Evolutionary conservation across 345 rosid genomes (phyloP), one percentile per base, ranked within the genome.

Genomic region (Hirschfeldia incana): DNA sequence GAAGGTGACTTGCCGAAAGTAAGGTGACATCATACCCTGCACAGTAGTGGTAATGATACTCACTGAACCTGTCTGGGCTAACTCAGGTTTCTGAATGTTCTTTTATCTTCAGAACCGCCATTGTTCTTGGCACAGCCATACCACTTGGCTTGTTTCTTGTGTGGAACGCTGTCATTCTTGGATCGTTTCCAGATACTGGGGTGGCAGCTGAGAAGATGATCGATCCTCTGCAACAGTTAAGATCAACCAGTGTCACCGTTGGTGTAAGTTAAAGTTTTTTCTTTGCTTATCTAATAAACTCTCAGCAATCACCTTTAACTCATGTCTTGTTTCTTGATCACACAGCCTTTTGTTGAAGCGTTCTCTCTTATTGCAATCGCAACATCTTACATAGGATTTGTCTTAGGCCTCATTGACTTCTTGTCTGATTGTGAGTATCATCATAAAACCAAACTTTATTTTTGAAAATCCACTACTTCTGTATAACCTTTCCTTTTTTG

Each of bases 1-100:
- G 98, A 94, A 86, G 98, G 98, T 85, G 84, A 94, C 88, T 82
- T 94, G 80, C 89, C 93, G 73, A 92, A 88, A 92, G 97, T 92
- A 87, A 92, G 97, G 97, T 94, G 91, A 86, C 72, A 68, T 55
- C 78, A 75, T 21, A 75, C 62, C 30, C 71, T 78, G 46, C 16
- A 5, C n/a, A n/a, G 26, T 39, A 6, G n/a, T 63, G 42, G 13
- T 70, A 6, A 21, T 77, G 39, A 61, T 60, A 34, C 59, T 61
- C 62, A 68, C 65, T 51, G 49, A 8, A 12, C 37, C 3, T 59
- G 8, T 67, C 8, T 33, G 16, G 6, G 53, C 15, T 68, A 39
- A 46, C 76, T 63, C 17, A 42, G 57, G n/a, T 10, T 75, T 70
- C 12, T 65, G 62, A 53, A 30, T 65, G 36, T 70, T 2, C 58